Percentiles rank a stretch among this genome's conserved stretches.
Conservation (phyloP, 176 grass and related monocot genomes). For the Zizania latifolia region DNA sequence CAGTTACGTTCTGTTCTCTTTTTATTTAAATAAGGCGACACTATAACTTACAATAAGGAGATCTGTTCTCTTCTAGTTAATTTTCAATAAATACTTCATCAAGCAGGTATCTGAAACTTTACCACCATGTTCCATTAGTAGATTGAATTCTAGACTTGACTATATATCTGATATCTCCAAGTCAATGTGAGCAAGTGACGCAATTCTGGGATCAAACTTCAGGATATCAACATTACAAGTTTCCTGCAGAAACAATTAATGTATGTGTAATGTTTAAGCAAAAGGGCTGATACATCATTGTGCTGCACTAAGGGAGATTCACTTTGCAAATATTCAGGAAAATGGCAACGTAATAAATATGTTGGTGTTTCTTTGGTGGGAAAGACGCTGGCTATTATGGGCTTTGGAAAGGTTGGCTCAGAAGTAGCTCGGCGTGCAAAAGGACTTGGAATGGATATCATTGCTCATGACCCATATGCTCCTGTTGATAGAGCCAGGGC, state of each 20-base stretch:
- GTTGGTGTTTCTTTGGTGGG: constrained; percentile 81
- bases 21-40: neutral
- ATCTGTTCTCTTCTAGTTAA: neutral
- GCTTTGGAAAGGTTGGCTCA: constrained; percentile 91
- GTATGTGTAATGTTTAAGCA: neutral
- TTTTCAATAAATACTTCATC: neutral
- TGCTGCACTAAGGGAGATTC: neutral
- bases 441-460: constrained; percentile 72
- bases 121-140: neutral
- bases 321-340: constrained; percentile 41
- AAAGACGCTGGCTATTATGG: constrained; percentile 81
- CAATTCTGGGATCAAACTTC: neutral
- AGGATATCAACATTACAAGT: neutral
- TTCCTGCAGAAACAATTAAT: neutral
- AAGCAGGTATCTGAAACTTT: neutral
- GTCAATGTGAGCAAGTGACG: neutral
- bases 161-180: neutral
- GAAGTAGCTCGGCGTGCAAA: constrained; percentile 82
- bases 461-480: constrained; percentile 86
- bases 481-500: constrained; percentile 68
- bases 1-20: neutral
- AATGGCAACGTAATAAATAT: constrained; percentile 78
- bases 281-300: neutral
- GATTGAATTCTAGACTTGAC: neutral
- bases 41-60: neutral